phyloP scores from a whole-genome alignment of 2,329 filamentous ascomycete species.

The Paracamarosporium sp. region DNA sequence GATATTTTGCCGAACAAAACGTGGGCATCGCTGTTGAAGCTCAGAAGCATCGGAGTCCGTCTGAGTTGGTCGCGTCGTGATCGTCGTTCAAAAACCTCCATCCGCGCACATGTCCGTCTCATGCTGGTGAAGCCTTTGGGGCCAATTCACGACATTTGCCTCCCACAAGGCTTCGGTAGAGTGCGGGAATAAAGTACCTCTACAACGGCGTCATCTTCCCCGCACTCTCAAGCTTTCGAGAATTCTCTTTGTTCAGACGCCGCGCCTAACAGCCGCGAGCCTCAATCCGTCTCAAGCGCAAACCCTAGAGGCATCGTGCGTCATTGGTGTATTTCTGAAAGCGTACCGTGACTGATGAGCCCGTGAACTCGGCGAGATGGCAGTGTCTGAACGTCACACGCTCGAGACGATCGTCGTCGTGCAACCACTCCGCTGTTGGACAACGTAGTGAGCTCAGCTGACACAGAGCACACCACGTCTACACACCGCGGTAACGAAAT shows the following conservation, averaged over 20 bases:
- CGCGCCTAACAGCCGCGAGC: background rate
- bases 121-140: background rate
- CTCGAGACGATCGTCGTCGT: background rate
- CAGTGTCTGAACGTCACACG: background rate
- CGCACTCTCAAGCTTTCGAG: conserved; percentile 8
- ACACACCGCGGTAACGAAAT: background rate
- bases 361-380: background rate
- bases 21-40: background rate
- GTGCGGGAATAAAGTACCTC: conserved; percentile 2
- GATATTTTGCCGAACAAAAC: background rate
- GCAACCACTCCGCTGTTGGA: background rate
- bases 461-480: background rate
- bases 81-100: background rate
- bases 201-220: conserved; percentile 9
- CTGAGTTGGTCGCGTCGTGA: background rate
- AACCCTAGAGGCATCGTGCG: conserved; percentile 7
- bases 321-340: conserved; percentile 12
- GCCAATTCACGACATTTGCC: conserved; percentile 5
- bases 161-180: background rate
- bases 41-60: background rate
- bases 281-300: background rate
- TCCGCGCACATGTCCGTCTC: background rate
- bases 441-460: background rate
- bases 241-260: background rate
- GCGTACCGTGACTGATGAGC: conserved; percentile 20